Evolutionary conservation across 129 eudicot species (phyloP).

Genomic region (Kitagawia praeruptora): DNA sequence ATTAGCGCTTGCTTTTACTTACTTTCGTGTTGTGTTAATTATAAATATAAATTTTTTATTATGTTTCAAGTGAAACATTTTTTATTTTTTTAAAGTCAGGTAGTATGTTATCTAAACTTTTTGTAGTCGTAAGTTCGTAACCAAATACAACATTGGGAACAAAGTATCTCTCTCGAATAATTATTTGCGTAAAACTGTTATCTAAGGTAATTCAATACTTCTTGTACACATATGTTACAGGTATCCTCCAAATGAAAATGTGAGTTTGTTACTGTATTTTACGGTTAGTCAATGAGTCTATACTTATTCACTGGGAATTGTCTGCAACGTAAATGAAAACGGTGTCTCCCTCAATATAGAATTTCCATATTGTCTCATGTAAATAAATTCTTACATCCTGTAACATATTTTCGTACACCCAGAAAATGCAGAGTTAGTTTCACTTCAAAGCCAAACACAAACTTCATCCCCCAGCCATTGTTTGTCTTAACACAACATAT

Average conservation of each 20-base stretch:
- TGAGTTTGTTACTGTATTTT: not conserved
- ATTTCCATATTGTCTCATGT: not conserved
- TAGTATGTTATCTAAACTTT: too few species aligned
- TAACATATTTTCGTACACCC: not conserved
- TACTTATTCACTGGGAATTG: not conserved
- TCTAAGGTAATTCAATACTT: too few species aligned
- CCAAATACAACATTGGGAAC: too few species aligned
- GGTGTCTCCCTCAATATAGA: not conserved
- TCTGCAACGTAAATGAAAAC: not conserved
- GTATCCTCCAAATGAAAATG: not conserved
- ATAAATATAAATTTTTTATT: too few species aligned
- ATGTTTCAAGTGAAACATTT: too few species aligned
- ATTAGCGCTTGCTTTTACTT: too few species aligned
- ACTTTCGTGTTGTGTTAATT: too few species aligned
- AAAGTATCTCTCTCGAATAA: too few species aligned
- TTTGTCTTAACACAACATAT: not conserved
- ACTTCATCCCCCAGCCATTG: not conserved
- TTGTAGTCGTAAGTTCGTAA: too few species aligned
- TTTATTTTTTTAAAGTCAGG: too few species aligned
- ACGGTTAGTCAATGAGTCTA: not conserved
- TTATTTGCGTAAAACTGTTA: too few species aligned
- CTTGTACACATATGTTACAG: not conserved
- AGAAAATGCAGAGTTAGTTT: not conserved
- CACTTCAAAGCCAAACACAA: not conserved
- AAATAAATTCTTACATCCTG: not conserved